A percentile compares a stretch with the other conserved stretches of the same genome.
Conservation (phyloP, 371 early-diverging fungal genomes). For the Massospora cicadina region DNA sequence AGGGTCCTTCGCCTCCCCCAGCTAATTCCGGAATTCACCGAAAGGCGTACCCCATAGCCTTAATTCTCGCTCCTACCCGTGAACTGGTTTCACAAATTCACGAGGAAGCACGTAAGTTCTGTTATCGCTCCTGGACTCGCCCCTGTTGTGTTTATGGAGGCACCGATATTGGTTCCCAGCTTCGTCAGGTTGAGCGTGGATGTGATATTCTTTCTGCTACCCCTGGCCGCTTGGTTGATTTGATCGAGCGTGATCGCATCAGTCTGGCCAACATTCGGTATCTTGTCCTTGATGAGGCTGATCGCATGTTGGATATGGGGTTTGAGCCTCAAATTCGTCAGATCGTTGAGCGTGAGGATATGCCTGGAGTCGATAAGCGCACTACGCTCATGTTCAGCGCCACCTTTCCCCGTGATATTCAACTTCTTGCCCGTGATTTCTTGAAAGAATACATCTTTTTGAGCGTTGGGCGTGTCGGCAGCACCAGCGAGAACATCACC, state of each 20-base stretch:
- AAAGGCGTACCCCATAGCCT: conserved; percentile 56
- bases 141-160: conserved; percentile 96
- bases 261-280: conserved; percentile 62
- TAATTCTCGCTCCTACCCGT: conserved; percentile 94
- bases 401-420: conserved; percentile 92
- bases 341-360: conserved; percentile 79
- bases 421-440: conserved; percentile 85
- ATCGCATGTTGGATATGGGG: conserved; percentile 99
- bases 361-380: conserved; percentile 67
- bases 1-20: conserved; percentile 54
- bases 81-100: conserved; percentile 95
- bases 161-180: conserved; percentile 80
- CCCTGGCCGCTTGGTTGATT: conserved; percentile 92
- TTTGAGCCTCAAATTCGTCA: conserved; percentile 97
- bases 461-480: conserved; percentile 88
- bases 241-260: conserved; percentile 80
- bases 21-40: conserved; percentile 55
- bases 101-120: conserved; percentile 66
- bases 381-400: conserved; percentile 96
- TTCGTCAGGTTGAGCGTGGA: conserved; percentile 73
- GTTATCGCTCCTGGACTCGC: conserved; percentile 76
- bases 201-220: conserved; percentile 96
- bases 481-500: conserved; percentile 91
- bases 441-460: conserved; percentile 83
- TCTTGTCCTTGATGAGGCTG: conserved; percentile 98